Evolutionary conservation across 495 filamentous ascomycete genomes (phyloP).

Genomic region (Neohortaea acidophila): DNA sequence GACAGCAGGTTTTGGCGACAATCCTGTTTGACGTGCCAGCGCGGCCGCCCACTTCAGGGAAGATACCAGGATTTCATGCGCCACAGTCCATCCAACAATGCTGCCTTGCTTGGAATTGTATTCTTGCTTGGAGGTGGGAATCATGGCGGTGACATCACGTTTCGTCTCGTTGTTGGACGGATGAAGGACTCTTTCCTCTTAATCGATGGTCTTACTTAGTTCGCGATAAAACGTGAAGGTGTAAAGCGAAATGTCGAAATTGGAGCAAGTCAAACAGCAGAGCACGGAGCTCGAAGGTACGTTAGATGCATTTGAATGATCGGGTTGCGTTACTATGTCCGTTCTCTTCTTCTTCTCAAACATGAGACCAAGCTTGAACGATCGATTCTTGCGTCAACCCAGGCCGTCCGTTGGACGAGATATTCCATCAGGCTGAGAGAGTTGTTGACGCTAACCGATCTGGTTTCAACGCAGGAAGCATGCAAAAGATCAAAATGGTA

Average conservation of each 20-base stretch:
- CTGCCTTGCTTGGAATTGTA: too few species aligned
- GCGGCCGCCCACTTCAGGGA: too few species aligned
- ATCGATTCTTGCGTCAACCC: background rate
- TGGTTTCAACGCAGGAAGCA: conserved; percentile 2
- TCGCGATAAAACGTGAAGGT: too few species aligned
- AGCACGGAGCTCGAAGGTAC: conserved; percentile 3
- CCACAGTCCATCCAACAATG: too few species aligned
- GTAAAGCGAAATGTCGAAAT: background rate
- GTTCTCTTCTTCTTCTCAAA: background rate
- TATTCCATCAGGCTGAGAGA: background rate
- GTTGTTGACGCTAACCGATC: background rate
- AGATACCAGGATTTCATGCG: too few species aligned
- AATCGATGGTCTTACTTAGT: too few species aligned
- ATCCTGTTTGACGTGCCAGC: too few species aligned
- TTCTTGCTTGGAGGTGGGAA: too few species aligned
- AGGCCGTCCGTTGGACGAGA: background rate
- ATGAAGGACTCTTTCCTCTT: too few species aligned
- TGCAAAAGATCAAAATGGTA: conserved; percentile 13
- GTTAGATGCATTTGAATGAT: background rate
- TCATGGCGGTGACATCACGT: too few species aligned
- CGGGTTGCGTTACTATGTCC: background rate
- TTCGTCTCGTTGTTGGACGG: too few species aligned
- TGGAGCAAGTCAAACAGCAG: conserved; percentile 4
- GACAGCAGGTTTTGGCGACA: too few species aligned
- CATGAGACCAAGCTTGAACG: background rate